A percentile compares a stretch with the other conserved stretches of the same genome.
Evolutionary conservation across 2,329 filamentous ascomycete species (phyloP).

Genomic region (Tricladium varicosporioides): DNA sequence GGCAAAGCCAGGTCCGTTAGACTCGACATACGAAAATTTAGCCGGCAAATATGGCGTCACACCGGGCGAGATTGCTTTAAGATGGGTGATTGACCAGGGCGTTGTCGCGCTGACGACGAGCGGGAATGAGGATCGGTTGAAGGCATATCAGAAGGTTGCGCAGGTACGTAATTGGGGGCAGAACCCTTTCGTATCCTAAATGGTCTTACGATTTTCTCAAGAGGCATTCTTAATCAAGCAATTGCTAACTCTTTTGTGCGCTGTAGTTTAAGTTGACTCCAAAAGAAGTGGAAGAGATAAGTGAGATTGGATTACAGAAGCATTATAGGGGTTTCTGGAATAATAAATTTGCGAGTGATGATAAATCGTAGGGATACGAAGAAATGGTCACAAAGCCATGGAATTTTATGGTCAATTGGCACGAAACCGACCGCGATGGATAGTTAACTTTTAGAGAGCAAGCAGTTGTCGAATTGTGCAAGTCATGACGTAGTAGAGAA

Average conservation of each 20-base stretch:
- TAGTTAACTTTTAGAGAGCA: too few relatives aligned
- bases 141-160: constrained; percentile 50
- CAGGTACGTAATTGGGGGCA: too few relatives aligned
- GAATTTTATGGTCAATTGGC: too few relatives aligned
- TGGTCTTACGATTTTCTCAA: too few relatives aligned
- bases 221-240: too few relatives aligned
- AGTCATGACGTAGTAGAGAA: too few relatives aligned
- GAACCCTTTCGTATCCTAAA: too few relatives aligned
- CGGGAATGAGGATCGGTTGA: constrained; percentile 54
- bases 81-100: constrained; percentile 61
- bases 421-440: too few relatives aligned
- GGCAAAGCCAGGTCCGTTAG: constrained; percentile 52
- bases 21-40: constrained; percentile 48
- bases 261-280: constrained; percentile 61
- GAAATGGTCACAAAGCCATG: too few relatives aligned
- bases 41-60: constrained; percentile 58
- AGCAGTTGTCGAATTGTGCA: too few relatives aligned
- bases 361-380: constrained; percentile 1
- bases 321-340: constrained; percentile 14
- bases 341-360: constrained; percentile 7
- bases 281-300: constrained; percentile 56
- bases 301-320: constrained; percentile 45
- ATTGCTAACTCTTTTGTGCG: too few relatives aligned
- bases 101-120: constrained; percentile 60
- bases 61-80: constrained; percentile 53